Evolutionary conservation across 192 early-diverging fungal species (phyloP), one percentile per base, ranked within the genome.

Genomic region (Linnemannia exigua): DNA sequence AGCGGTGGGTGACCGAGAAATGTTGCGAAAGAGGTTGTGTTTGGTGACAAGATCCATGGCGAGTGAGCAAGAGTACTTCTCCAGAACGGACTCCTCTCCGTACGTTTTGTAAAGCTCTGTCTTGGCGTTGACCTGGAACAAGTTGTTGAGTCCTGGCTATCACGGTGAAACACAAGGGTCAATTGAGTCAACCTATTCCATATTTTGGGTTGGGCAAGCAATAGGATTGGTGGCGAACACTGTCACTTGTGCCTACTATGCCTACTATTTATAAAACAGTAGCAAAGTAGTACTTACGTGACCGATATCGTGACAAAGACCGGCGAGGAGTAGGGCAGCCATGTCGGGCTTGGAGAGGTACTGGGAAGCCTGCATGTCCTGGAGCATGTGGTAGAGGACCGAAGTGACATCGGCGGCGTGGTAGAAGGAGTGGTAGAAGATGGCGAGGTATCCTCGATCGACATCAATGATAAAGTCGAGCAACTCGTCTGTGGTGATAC

Each of bases 361-460:
- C 8, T 92, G 91, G 3, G 90, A 88, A 0, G 94, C 91, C 47
- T 89, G 92, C 81, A 96, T 90, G 35, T 95, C 93, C 31, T 81
- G 89, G 6, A 98, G 88, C 84, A 96, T 92, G 68, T 95, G 95
- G 84, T 93, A 96, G 9, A 97, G 90, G 75, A 97, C 95, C 46
- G 93, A 91, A 0, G 95, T 93, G 0, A 98, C 97, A 90, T 98
- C 97, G 1, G 96, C 92, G 16, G 97, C 97, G 75, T 98, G 97
- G 86, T 94, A 94, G 78, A 97, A 98, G 7, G 95, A 96, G 81
- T 98, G 97, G 70, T 98, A 98, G 7, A 96, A 95, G 69, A 95
- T 96, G 11, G 91, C 86, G n/a, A 90, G 84, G 85, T 98, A 98
- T 41, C 95, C 95, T 31, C 90, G 77, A 69, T 95, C 94, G n/a